These are phyloP conservation scores for Gliomastix tumulicola DNA, from an alignment of 2,329 filamentous ascomycete species.

Conservation along the genomic window DNA sequence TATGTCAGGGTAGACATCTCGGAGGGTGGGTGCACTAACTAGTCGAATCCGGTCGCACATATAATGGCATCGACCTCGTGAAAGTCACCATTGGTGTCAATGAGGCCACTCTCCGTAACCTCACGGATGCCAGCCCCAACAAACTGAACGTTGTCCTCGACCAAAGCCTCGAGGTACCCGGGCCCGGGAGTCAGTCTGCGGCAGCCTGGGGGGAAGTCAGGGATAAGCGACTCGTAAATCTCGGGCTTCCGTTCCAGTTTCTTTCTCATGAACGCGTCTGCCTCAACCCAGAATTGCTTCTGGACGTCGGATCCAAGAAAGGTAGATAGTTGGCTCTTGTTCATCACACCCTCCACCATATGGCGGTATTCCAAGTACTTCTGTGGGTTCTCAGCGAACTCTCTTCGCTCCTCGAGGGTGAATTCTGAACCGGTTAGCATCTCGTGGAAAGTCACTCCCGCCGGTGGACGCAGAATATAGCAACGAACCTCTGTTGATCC, in stretches of 20 bases:
- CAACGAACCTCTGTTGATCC: too few relatives aligned
- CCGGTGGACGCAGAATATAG: too few relatives aligned
- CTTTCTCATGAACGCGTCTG: background rate
- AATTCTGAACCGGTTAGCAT: too few relatives aligned
- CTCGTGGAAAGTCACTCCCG: too few relatives aligned
- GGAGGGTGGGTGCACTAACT: slow-evolving; percentile 14
- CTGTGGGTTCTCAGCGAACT: background rate
- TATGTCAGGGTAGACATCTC: slow-evolving; percentile 23
- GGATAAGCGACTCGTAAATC: slow-evolving; percentile 16
- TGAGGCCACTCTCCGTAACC: slow-evolving; percentile 41
- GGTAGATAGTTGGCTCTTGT: background rate
- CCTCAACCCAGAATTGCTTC: background rate
- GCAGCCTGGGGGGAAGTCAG: slow-evolving; percentile 27
- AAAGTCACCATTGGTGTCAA: slow-evolving; percentile 35
- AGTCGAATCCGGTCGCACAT: slow-evolving; percentile 48
- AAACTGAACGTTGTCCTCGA: slow-evolving; percentile 36
- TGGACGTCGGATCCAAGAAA: background rate
- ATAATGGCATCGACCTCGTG: slow-evolving; percentile 46
- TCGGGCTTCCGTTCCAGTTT: slow-evolving; percentile 31
- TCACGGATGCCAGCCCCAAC: slow-evolving; percentile 34
- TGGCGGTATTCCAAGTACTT: background rate
- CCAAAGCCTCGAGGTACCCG: slow-evolving; percentile 36
- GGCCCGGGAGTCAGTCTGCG: slow-evolving; percentile 40
- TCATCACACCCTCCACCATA: slow-evolving; percentile 1
- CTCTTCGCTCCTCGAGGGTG: background rate